These are phyloP conservation scores for Thelonectria rubi DNA, from an alignment of 2,329 filamentous ascomycete species.

Conservation along the genomic window DNA sequence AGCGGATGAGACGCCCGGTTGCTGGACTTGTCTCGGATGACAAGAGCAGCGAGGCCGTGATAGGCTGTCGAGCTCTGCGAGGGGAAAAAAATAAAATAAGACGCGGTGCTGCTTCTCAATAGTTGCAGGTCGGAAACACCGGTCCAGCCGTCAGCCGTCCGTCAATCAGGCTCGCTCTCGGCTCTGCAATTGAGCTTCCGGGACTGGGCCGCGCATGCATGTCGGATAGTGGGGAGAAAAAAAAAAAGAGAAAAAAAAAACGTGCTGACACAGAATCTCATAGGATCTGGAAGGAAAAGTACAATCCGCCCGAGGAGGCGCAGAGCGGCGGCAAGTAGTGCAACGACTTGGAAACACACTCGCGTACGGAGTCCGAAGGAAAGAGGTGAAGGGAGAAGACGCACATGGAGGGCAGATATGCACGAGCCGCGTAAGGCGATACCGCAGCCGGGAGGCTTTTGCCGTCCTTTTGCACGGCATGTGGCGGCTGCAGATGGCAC, in stretches of 20 bases:
- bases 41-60: conserved; percentile 18
- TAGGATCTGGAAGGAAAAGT: conserved; percentile 99
- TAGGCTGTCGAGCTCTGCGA: conserved; percentile 24
- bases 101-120: conserved; percentile 1
- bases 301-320: conserved; percentile 62
- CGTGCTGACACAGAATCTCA: conserved; percentile 32
- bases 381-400: background rate
- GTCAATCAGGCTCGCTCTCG: background rate
- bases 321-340: conserved; percentile 52
- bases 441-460: background rate
- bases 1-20: conserved; percentile 8
- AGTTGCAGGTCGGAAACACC: conserved; percentile 10
- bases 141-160: conserved; percentile 6
- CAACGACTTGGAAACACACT: conserved; percentile 15
- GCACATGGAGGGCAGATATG: background rate
- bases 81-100: background rate
- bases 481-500: too few species aligned
- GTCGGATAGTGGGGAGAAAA: background rate
- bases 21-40: conserved; percentile 10
- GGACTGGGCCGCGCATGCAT: conserved; percentile 1
- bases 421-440: conserved; percentile 6
- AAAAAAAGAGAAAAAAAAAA: background rate
- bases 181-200: conserved; percentile 5
- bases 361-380: conserved; percentile 25
- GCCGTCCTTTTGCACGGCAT: background rate